Conservation (phyloP, 805 yeast species). For the Metschnikowia aberdeeniae region DNA sequence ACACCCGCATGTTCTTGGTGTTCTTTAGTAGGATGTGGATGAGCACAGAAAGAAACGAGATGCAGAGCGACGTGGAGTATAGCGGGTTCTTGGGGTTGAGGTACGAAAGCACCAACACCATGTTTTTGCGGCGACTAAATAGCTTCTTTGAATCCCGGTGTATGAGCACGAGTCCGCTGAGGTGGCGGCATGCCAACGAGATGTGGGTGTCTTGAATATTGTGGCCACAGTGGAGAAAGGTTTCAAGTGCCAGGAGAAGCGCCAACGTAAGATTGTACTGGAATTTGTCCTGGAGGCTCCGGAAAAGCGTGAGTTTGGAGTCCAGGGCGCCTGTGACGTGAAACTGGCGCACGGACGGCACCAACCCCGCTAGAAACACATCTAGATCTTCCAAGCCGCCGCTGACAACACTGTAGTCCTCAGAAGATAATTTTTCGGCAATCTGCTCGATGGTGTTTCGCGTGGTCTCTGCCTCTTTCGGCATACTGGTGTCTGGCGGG, state of each 20-base stretch:
- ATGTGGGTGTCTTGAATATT: constrained; percentile 9
- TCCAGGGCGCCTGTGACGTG: constrained; percentile 9
- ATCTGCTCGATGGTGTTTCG: constrained; percentile 4
- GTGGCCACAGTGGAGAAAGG: background rate
- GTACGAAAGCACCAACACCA: constrained; percentile 30
- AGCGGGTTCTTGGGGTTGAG: constrained; percentile 15
- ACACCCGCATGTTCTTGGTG: constrained; percentile 52
- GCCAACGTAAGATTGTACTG: constrained; percentile 46
- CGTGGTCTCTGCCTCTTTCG: constrained; percentile 4
- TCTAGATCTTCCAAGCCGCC: constrained; percentile 10
- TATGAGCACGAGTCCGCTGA: constrained; percentile 58
- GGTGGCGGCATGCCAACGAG: constrained; percentile 29
- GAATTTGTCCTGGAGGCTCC: constrained; percentile 48
- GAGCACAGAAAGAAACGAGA: constrained; percentile 47
- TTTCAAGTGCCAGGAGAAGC: constrained; percentile 22
- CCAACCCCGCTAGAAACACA: constrained; percentile 7
- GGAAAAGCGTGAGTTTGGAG: constrained; percentile 25
- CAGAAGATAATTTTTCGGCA: constrained; percentile 7
- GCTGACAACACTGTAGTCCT: constrained; percentile 2
- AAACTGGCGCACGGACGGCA: constrained; percentile 10
- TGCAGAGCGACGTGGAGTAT: constrained; percentile 17
- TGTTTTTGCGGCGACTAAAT: constrained; percentile 41
- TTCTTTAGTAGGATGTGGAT: constrained; percentile 57
- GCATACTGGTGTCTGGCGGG: background rate
- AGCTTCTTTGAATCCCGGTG: constrained; percentile 53